phyloP scores from a whole-genome alignment of 139 green algal species.

The Auxenochlorella pyrenoidosa region DNA sequence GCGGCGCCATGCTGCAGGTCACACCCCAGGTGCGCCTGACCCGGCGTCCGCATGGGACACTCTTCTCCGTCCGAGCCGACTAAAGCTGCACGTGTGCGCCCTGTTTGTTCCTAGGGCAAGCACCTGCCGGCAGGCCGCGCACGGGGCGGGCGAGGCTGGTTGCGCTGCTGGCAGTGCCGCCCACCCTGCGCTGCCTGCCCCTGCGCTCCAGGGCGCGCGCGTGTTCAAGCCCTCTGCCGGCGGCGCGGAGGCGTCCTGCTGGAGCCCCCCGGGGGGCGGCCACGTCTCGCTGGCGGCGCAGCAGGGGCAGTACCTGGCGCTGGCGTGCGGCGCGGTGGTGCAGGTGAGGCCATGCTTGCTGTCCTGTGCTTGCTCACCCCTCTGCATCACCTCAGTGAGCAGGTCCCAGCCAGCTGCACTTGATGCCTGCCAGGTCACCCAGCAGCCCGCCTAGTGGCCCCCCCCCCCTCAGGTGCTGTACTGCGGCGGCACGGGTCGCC shows the following conservation, averaged over 20 bases:
- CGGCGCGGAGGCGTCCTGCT: background rate
- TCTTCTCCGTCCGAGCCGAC: too few species aligned
- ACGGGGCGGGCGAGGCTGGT: background rate
- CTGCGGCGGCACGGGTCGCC: background rate
- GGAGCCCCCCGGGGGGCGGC: background rate
- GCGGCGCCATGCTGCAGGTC: conserved; percentile 26
- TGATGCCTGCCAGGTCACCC: too few species aligned
- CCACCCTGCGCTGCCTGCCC: background rate
- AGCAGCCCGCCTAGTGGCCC: too few species aligned
- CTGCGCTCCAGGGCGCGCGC: background rate
- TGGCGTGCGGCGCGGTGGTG: background rate
- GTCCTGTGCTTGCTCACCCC: too few species aligned
- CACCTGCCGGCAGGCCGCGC: background rate
- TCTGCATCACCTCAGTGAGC: too few species aligned
- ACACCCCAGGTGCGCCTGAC: conserved; percentile 16
- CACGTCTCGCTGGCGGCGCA: background rate
- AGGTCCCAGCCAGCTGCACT: too few species aligned
- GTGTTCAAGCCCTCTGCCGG: background rate
- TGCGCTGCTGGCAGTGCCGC: background rate
- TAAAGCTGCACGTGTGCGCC: too few species aligned
- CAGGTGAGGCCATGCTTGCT: background rate
- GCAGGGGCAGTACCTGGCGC: background rate
- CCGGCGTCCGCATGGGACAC: background rate
- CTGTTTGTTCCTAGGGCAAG: too few species aligned
- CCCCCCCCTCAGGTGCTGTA: background rate